phyloP scores from a whole-genome alignment of 768 basidiomycete genomes.

The Mycena filopes region DNA sequence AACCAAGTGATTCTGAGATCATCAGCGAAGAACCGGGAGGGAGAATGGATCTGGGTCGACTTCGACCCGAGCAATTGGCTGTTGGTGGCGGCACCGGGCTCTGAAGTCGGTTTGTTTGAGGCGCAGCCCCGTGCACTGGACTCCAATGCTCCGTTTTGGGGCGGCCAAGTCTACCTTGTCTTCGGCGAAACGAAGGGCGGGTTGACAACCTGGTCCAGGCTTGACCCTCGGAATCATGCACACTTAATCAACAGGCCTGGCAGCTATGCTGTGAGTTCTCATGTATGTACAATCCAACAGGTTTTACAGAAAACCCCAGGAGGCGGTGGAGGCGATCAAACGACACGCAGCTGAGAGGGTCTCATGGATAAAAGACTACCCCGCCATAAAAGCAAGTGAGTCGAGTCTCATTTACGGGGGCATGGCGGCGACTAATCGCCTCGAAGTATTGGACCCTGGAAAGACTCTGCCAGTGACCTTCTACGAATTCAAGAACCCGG shows the following conservation, averaged over 20 bases:
- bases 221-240: background rate
- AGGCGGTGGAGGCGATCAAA: slow-evolving; percentile 2
- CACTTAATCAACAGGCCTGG: slow-evolving; percentile 4
- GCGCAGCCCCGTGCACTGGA: background rate
- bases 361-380: too few relatives aligned
- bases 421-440: too few relatives aligned
- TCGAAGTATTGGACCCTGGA: too few relatives aligned
- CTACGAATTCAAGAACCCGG: too few relatives aligned
- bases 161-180: slow-evolving; percentile 10
- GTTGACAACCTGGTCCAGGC: background rate
- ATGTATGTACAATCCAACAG: background rate
- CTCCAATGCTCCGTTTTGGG: slow-evolving; percentile 1
- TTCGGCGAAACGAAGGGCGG: background rate
- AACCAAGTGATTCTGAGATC: slow-evolving; percentile 1
- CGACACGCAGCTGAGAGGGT: background rate
- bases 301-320: background rate
- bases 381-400: too few relatives aligned
- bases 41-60: slow-evolving; percentile 14
- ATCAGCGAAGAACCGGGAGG: background rate
- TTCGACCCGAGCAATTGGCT: slow-evolving; percentile 11
- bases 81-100: slow-evolving; percentile 9
- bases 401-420: too few relatives aligned
- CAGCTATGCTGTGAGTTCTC: slow-evolving; percentile 10
- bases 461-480: too few relatives aligned
- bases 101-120: slow-evolving; percentile 5